Conservation (phyloP, 2,329 filamentous ascomycete species). For the Talaromyces verruculosus region DNA sequence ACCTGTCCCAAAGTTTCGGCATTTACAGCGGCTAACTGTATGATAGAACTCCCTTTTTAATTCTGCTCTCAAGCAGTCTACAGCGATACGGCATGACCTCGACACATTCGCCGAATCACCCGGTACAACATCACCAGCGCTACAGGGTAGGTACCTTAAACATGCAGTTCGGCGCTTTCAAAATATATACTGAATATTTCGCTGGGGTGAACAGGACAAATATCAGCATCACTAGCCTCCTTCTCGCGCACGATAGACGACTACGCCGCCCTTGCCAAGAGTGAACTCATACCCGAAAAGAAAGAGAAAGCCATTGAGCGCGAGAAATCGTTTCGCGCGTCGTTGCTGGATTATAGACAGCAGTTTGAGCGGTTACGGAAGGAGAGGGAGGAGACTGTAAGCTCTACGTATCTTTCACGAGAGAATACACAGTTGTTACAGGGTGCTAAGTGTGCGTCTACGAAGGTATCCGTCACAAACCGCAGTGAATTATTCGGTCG, state of each 20-base stretch:
- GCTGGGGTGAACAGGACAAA: slow-evolving; percentile 56
- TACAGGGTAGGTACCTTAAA: slow-evolving; percentile 52
- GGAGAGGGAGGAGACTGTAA: slow-evolving; percentile 70
- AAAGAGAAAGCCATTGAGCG: slow-evolving; percentile 87
- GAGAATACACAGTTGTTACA: not conserved
- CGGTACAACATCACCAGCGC: slow-evolving; percentile 58
- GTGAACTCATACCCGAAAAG: slow-evolving; percentile 87
- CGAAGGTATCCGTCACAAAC: slow-evolving; percentile 62
- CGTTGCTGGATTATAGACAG: slow-evolving; percentile 75
- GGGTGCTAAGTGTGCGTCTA: slow-evolving; percentile 16
- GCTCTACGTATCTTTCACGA: slow-evolving; percentile 22
- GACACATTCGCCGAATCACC: slow-evolving; percentile 64
- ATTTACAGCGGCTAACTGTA: not conserved
- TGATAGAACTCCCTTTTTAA: slow-evolving; percentile 79
- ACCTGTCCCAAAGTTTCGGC: not conserved
- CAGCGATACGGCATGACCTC: slow-evolving; percentile 74
- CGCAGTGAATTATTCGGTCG: slow-evolving; percentile 81
- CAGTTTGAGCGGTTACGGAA: slow-evolving; percentile 77
- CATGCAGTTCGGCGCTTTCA: not conserved
- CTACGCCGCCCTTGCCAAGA: slow-evolving; percentile 79
- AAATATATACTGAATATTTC: no score
- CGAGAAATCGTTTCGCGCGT: slow-evolving; percentile 78
- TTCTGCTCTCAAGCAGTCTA: slow-evolving; percentile 79
- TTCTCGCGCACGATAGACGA: slow-evolving; percentile 91
- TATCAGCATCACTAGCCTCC: slow-evolving; percentile 74